Evolutionary conservation across 208 protist species (phyloP), one percentile per base, ranked within the genome.

Genomic region (Entamoeba histolytica): DNA sequence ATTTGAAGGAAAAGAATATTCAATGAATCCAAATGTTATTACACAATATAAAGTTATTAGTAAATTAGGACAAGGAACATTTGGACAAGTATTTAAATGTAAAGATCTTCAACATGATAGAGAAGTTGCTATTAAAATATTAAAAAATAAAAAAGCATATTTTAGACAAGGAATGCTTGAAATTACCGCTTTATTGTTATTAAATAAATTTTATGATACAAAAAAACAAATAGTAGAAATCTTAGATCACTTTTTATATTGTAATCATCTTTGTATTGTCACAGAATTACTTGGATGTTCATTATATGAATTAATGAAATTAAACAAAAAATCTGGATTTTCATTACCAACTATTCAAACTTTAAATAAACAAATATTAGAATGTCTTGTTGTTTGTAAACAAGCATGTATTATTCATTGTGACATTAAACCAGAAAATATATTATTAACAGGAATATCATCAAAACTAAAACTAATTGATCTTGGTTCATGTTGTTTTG

Each of bases 211-310:
- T 69, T 69, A 69, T 69, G 55, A 69, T 23, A 1, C 55, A 23
- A 69, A 69, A 23, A 69, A 69, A 23, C 23, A 28, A 23, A 94
- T 93, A 35, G 92, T 95, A 3, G 44, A 31, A 55, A 93, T 95
- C 0, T 44, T 91, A 28, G 69, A 91, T 14, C 51, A 31, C 28
- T 95, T 95, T 61, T 93, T 95, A 7, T 95, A 95, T 87, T 44
- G 95, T n/a, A 31, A 49, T 28, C 95, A 95, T 92, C 51, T 95
- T 4, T 95, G 95, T 93, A 96, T 98, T 44, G 93, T 93, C 5
- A 98, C 97, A 94, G 97, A 98, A 92, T 92, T 98, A 31, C 92
- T 98, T 17, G 94, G 91, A 49, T 92, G 97, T 15, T 97, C 98
- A 94, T 93, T 98, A 19, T 98, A 97, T 95, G 97, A 97, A 92